Evolutionary conservation across 2,329 filamentous ascomycete genomes (phyloP).

Genomic region (Rhynchosporium secalis): DNA sequence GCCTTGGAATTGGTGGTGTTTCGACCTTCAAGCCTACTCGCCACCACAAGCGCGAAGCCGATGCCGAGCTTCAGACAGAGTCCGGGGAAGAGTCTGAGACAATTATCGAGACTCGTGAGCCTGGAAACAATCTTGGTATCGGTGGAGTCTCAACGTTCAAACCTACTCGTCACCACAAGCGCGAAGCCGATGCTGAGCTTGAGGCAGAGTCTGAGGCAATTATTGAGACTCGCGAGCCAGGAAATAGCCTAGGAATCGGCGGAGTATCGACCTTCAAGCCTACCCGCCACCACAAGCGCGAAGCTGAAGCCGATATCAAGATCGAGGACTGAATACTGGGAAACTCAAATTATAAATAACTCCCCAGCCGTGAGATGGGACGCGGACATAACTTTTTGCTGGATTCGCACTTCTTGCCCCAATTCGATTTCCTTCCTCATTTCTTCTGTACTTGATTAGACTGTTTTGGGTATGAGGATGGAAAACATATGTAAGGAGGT

Average conservation of each 20-base stretch:
- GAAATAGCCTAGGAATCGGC: neutral
- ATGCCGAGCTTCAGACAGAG: neutral
- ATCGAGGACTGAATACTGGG: neutral
- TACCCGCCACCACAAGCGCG: neutral
- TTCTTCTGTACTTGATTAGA: too few relatives aligned
- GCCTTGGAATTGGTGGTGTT: neutral
- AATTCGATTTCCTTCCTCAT: too few relatives aligned
- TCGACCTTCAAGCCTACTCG: neutral
- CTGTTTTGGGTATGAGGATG: too few relatives aligned
- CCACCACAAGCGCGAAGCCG: neutral
- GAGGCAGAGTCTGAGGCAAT: neutral
- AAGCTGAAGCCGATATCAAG: conserved; percentile 8
- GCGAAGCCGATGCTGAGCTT: conserved; percentile 5
- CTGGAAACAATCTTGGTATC: conserved; percentile 3
- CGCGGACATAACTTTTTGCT: too few relatives aligned
- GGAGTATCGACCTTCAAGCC: conserved; percentile 1
- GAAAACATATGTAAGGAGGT: too few relatives aligned
- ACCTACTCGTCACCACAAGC: neutral
- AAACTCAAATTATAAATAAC: neutral
- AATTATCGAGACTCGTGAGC: conserved; percentile 1
- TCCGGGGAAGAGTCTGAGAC: neutral
- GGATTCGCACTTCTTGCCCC: neutral
- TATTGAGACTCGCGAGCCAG: neutral
- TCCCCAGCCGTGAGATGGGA: neutral
- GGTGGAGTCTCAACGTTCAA: neutral